phyloP scores from a whole-genome alignment of 2,329 filamentous ascomycete species.

The Xylaria sp. region DNA sequence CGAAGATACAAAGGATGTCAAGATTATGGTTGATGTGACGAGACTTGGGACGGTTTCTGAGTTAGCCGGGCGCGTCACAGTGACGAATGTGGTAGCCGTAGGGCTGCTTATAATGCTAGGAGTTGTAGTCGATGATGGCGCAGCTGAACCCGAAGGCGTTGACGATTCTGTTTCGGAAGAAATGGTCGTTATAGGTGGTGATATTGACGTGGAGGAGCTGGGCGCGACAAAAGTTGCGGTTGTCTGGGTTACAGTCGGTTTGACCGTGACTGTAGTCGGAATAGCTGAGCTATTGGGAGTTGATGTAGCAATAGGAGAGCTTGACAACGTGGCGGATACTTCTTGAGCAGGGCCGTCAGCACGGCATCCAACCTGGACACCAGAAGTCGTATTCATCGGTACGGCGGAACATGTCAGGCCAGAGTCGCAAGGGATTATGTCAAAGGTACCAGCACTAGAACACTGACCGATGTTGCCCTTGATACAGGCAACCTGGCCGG shows the following conservation, averaged over 20 bases:
- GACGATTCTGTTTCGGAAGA: conserved; percentile 13
- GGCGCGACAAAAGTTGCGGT: conserved; percentile 30
- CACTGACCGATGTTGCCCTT: conserved; percentile 61
- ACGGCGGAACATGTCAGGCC: conserved; percentile 62
- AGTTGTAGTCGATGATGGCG: conserved; percentile 13
- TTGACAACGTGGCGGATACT: conserved; percentile 25
- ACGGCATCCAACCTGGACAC: conserved; percentile 61
- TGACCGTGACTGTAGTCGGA: conserved; percentile 40
- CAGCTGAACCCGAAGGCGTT: conserved; percentile 16
- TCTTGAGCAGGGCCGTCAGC: conserved; percentile 43
- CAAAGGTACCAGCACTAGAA: conserved; percentile 53
- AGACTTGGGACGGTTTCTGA: conserved; percentile 23
- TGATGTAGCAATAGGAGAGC: conserved; percentile 24
- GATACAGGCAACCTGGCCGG: conserved; percentile 63
- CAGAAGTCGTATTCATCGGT: conserved; percentile 60
- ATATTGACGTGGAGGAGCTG: neutral
- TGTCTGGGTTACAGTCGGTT: conserved; percentile 42
- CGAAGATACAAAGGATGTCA: conserved; percentile 6
- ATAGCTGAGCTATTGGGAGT: conserved; percentile 20
- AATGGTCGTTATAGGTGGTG: neutral
- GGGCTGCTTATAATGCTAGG: conserved; percentile 2
- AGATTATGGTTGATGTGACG: conserved; percentile 17
- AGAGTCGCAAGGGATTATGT: conserved; percentile 51
- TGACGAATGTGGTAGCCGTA: conserved; percentile 28
- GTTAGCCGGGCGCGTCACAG: conserved; percentile 28